Evolutionary conservation across 2,329 filamentous ascomycete species (phyloP), one percentile per base, ranked within the genome.

Genomic region (Paecilomyces formosus): DNA sequence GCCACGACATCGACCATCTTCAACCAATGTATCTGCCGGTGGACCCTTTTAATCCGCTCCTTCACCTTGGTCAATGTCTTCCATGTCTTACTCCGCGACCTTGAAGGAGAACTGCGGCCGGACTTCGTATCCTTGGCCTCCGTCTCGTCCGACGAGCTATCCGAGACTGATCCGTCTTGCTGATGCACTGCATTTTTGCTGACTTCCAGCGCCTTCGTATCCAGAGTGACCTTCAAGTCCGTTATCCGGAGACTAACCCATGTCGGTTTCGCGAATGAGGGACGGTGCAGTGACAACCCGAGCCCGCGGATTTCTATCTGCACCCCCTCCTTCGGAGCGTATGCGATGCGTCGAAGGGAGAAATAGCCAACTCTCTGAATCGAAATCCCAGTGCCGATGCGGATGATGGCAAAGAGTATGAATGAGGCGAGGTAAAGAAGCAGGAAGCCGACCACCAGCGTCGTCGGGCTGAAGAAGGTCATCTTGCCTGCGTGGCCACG

Each of bases 361-460:
- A 95, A 87, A 73, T 95, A 96, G 62, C 94, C 94, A 66, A 99
- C 85, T 65, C 94, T 87, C 76, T 99, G 95, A 64, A 99, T 96
- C 5, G 94, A 99, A 58, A 99, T 81, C 61, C 94, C 94, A 35
- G 93, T 97, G 61, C 93, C 81, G 66, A 97, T 92, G 65, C 94
- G 91, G 63, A 99, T 78, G 66, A 97, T 84, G 68, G 94, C 94
- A 74, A 99, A 96, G 60, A 97, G 75, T 61, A 99, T 87, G 71
- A 99, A 99, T 62, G 93, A 92, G 62, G 86, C 88, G 52, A 99
- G 84, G 78, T 97, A 99, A 62, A 90, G 79, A 63, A 97, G 83
- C 67, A 97, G 86, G 72, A 92, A 69, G 66, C 96, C 81, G 72
- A 93, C 93, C 69, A 96, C 85, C 64, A 97, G 78, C 72, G 96